Evolutionary conservation across 2,329 filamentous ascomycete genomes (phyloP).

Genomic region (Sclerotinia spermophila): DNA sequence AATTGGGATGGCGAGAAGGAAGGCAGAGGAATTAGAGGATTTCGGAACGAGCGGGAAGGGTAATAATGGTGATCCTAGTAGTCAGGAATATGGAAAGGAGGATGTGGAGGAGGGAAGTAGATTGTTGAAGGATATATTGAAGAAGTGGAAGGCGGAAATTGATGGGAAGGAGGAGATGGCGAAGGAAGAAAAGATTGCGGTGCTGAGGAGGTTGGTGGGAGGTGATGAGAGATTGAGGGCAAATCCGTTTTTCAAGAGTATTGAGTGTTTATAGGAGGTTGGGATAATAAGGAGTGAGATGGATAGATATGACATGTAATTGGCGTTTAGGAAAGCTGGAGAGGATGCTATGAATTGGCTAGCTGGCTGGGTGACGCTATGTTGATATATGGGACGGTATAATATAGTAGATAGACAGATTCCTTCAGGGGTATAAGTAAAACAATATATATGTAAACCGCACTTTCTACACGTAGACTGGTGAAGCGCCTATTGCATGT

Average conservation of each 20-base stretch:
- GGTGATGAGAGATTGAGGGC: slow-evolving; percentile 61
- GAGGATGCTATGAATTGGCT: not conserved
- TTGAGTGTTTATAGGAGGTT: slow-evolving; percentile 40
- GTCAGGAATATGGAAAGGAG: slow-evolving; percentile 63
- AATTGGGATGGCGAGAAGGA: slow-evolving; percentile 97
- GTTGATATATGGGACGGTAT: not conserved
- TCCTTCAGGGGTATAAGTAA: not conserved
- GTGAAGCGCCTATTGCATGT: not conserved
- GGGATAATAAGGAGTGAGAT: not conserved
- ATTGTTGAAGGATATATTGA: slow-evolving; percentile 76
- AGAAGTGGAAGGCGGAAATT: slow-evolving; percentile 76
- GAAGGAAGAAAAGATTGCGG: slow-evolving; percentile 71
- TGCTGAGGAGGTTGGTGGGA: slow-evolving; percentile 75
- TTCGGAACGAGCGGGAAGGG: slow-evolving; percentile 76
- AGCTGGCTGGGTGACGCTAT: not conserved
- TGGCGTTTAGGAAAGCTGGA: not conserved
- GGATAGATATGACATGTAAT: not conserved
- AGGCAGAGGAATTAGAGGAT: slow-evolving; percentile 96
- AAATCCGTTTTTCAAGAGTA: slow-evolving; percentile 66
- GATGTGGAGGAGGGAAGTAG: slow-evolving; percentile 87
- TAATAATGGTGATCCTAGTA: slow-evolving; percentile 30
- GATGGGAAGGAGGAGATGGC: slow-evolving; percentile 53
- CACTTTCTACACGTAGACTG: accelerated
- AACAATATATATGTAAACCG: not conserved
- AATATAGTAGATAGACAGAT: too few species aligned